A percentile compares a stretch with the other conserved stretches of the same genome.
These are phyloP conservation scores for Huntiella abstrusa DNA, from an alignment of 2,329 filamentous ascomycete genomes.

Conservation along the genomic window DNA sequence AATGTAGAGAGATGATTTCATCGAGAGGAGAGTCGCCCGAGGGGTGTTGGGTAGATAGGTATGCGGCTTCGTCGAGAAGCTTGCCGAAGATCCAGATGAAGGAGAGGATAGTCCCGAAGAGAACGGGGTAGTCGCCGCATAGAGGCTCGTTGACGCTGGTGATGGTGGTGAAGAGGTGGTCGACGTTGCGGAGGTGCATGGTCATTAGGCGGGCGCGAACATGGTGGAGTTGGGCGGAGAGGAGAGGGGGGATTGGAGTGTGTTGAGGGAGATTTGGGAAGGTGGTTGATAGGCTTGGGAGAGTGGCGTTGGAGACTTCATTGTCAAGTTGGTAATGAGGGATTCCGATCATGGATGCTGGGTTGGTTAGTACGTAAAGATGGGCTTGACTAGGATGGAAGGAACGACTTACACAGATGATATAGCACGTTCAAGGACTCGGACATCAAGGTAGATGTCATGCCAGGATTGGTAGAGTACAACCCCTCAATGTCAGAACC, in stretches of 20 bases:
- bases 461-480: too few relatives aligned
- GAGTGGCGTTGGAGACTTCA: not conserved
- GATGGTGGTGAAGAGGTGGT: not conserved
- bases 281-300: not conserved
- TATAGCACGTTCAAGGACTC: not conserved
- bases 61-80: not conserved
- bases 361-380: not conserved
- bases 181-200: conserved; percentile 5
- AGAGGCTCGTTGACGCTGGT: not conserved
- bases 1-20: too few relatives aligned
- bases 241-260: not conserved
- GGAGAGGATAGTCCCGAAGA: conserved; percentile 2
- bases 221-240: not conserved
- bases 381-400: not conserved
- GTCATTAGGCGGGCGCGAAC: not conserved
- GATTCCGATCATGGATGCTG: not conserved
- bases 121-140: not conserved
- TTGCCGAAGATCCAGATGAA: conserved; percentile 1
- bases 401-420: not conserved
- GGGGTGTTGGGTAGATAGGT: too few relatives aligned
- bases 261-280: not conserved
- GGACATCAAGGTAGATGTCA: not conserved
- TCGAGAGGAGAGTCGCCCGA: too few relatives aligned
- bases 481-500: too few relatives aligned
- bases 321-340: not conserved